phyloP scores from a whole-genome alignment of 2,329 filamentous ascomycete species.

The Acrocalymma vagum region DNA sequence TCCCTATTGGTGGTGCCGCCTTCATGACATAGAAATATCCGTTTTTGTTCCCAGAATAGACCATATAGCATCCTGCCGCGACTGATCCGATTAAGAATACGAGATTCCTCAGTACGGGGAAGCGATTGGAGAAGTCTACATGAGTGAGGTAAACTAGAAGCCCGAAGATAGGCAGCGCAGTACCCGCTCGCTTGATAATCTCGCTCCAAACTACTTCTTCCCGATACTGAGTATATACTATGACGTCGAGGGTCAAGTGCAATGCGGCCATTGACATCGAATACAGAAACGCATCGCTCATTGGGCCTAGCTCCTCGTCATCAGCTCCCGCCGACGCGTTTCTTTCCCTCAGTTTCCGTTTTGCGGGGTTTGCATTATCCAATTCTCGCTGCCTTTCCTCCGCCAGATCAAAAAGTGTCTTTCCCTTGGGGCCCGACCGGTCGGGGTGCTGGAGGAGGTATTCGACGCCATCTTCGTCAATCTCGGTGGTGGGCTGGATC shows the following conservation, averaged over 20 bases:
- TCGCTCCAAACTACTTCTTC: constrained; percentile 68
- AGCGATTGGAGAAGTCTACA: constrained; percentile 49
- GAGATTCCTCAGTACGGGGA: constrained; percentile 55
- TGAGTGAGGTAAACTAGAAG: constrained; percentile 55
- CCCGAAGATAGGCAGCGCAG: constrained; percentile 54
- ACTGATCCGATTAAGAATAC: constrained; percentile 72
- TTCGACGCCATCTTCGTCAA: constrained; percentile 56
- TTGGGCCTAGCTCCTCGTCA: constrained; percentile 53
- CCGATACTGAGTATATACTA: constrained; percentile 83
- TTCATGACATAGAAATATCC: constrained; percentile 93
- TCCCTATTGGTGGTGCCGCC: constrained; percentile 85
- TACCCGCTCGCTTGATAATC: constrained; percentile 62
- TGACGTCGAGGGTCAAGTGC: constrained; percentile 80
- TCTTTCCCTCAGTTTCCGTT: constrained; percentile 49
- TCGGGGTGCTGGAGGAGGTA: constrained; percentile 76
- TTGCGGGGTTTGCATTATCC: constrained; percentile 58
- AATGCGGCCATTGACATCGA: constrained; percentile 71
- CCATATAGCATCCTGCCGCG: constrained; percentile 76
- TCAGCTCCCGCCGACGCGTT: constrained; percentile 43
- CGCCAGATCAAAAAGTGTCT: constrained; percentile 79
- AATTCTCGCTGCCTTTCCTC: constrained; percentile 63
- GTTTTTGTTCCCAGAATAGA: constrained; percentile 80
- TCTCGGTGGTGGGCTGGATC: constrained; percentile 46
- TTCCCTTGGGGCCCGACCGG: constrained; percentile 66
- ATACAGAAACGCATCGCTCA: constrained; percentile 59